Percentiles rank a stretch among this genome's conserved stretches.
Conservation (phyloP, 495 filamentous ascomycete species). For the Penicillium salamii region DNA sequence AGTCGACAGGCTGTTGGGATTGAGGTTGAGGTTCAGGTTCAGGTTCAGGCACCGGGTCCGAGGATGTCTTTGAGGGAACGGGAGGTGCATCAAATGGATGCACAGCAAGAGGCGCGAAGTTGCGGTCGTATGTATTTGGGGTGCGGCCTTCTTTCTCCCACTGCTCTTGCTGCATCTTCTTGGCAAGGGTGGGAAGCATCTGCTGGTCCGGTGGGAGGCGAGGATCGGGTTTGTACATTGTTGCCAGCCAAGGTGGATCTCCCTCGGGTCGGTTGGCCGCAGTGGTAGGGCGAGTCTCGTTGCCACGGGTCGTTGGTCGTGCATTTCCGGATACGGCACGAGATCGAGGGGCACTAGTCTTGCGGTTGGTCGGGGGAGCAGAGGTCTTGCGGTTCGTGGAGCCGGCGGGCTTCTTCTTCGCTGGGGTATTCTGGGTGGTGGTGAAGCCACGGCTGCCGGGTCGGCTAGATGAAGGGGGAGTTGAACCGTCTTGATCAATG, state of each 20-base stretch:
- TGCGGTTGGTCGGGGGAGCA: slow-evolving; percentile 36
- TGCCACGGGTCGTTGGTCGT: slow-evolving; percentile 63
- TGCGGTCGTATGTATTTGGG: slow-evolving; percentile 75
- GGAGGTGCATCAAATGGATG: slow-evolving; percentile 40
- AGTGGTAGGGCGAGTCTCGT: slow-evolving; percentile 55
- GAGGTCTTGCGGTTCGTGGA: slow-evolving; percentile 42
- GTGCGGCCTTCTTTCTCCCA: slow-evolving; percentile 89
- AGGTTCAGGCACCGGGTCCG: neutral
- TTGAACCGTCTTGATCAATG: slow-evolving; percentile 51
- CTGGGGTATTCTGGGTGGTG: slow-evolving; percentile 27
- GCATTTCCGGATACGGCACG: slow-evolving; percentile 42
- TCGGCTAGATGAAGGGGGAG: slow-evolving; percentile 40
- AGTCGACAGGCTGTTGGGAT: slow-evolving; percentile 19
- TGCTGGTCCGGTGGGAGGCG: slow-evolving; percentile 93
- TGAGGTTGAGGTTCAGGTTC: neutral
- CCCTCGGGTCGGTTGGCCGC: slow-evolving; percentile 80
- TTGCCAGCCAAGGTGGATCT: slow-evolving; percentile 91
- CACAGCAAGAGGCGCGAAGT: slow-evolving; percentile 74
- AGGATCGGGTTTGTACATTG: slow-evolving; percentile 94
- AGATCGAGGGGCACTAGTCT: slow-evolving; percentile 29
- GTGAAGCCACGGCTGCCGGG: slow-evolving; percentile 42
- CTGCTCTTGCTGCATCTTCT: slow-evolving; percentile 86
- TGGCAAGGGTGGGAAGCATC: slow-evolving; percentile 90
- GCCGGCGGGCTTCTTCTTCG: slow-evolving; percentile 43
- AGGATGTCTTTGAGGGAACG: slow-evolving; percentile 16